A percentile compares a stretch with the other conserved stretches of the same genome.
These are phyloP conservation scores for Quercus tomentella DNA, from an alignment of 331 rosid genomes.

Conservation along the genomic window DNA sequence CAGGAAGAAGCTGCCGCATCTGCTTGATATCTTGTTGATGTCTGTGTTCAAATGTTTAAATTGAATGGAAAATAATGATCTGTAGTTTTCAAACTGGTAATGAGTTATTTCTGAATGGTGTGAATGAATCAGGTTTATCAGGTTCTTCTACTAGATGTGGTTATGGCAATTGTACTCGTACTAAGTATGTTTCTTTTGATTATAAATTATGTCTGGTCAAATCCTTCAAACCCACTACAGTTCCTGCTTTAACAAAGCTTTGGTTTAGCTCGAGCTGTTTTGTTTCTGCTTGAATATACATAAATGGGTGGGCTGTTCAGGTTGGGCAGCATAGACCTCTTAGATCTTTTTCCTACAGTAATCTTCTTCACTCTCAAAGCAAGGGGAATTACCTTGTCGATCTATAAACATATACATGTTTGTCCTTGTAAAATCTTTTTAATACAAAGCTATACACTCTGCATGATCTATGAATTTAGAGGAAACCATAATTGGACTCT, in stretches of 20 bases:
- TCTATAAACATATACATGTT: too few relatives aligned
- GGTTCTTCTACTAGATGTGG: not conserved
- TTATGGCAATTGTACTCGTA: not conserved
- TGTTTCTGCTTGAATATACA: not conserved
- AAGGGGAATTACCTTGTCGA: too few relatives aligned
- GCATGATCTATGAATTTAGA: too few relatives aligned
- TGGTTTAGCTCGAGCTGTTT: not conserved
- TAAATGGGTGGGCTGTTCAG: too few relatives aligned
- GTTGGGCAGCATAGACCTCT: too few relatives aligned
- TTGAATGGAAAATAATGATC: conserved; percentile 23
- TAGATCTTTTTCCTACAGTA: too few relatives aligned
- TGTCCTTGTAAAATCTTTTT: too few relatives aligned
- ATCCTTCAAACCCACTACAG: not conserved
- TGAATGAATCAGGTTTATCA: not conserved
- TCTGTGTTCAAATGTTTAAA: conserved; percentile 9
- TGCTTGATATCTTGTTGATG: conserved; percentile 29
- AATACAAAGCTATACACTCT: too few relatives aligned
- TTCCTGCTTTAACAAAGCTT: not conserved
- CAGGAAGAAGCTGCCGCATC: conserved; percentile 58
- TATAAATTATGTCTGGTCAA: not conserved
- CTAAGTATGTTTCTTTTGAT: not conserved
- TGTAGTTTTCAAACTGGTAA: conserved; percentile 13
- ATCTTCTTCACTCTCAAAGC: too few relatives aligned
- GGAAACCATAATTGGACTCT: too few relatives aligned
- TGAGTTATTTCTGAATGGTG: not conserved